Evolutionary conservation across 805 yeast genomes (phyloP), one percentile per base, ranked within the genome.

Genomic region (Nakazawaea ishiwadae): DNA sequence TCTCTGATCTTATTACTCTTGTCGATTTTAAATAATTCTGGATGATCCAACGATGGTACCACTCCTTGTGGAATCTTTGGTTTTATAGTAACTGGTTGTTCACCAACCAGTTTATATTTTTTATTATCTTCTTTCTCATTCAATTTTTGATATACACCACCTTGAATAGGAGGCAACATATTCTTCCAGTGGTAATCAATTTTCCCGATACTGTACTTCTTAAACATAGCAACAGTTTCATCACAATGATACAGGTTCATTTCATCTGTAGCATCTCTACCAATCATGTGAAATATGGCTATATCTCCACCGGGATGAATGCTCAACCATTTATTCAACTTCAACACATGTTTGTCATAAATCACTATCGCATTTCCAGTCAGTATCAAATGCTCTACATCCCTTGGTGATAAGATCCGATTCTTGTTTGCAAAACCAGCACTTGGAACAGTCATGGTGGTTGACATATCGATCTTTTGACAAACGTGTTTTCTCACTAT

Each of bases 301-400:
- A 78, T 84, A 45, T 82, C 90, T 4, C 96, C 96, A 12, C 96
- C 96, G 0, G 96, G 96, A 59, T 88, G 96, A 38, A 52, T 67
- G 19, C 66, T 67, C 27, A 88, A 59, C 96, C 96, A 88, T 7
- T 61, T 48, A 41, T 87, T 80, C 44, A 89, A 65, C 49, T 78
- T 74, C 31, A 88, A 65, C 4, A 84, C 95, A 16, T 62, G 45
- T 35, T 71, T 63, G 28, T 80, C 66, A 54, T 77, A 82, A 3
- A 88, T 81, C 30, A 87, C 86, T 21, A 88, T 72, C 18, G 78
- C 73, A 45, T 80, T 75, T 3, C 96, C 96, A 4, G 61, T 61
- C 2, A 84, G 75, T 17, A 88, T 85, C 32, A 76, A 63, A 33
- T 70, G 70, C 49, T 75, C 77, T 20, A 86, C 65, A 40, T 81